These are phyloP conservation scores for Arthrobotrys sphaeroides DNA, from an alignment of 2,329 filamentous ascomycete genomes.

Conservation along the genomic window DNA sequence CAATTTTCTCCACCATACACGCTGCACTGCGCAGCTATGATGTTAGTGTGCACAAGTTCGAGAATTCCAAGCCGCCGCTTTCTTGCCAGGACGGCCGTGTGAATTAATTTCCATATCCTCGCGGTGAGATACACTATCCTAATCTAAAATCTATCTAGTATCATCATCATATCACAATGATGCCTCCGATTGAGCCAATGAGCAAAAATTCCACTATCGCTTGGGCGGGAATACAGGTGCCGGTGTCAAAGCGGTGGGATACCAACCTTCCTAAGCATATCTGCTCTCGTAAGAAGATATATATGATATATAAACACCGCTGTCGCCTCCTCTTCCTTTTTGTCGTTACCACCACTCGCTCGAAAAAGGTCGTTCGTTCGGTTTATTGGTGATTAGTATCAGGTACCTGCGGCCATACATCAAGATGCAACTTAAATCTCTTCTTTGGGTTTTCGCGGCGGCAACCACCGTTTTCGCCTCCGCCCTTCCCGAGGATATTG, in stretches of 20 bases:
- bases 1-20: conserved; percentile 2
- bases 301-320: conserved; percentile 43
- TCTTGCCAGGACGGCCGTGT: conserved; percentile 1
- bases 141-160: conserved; percentile 23
- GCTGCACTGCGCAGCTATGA: conserved; percentile 6
- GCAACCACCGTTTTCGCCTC: conserved; percentile 12
- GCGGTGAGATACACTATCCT: conserved; percentile 13
- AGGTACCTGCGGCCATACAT: neutral
- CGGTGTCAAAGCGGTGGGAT: conserved; percentile 20
- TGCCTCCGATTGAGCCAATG: neutral
- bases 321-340: conserved; percentile 10
- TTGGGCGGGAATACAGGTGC: neutral
- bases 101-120: conserved; percentile 35
- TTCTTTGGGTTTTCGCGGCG: conserved; percentile 22
- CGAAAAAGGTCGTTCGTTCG: conserved; percentile 7
- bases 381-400: neutral
- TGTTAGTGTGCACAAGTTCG: conserved; percentile 6
- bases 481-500: conserved; percentile 15
- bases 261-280: neutral
- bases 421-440: conserved; percentile 44
- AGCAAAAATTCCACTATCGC: neutral
- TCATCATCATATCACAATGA: conserved; percentile 24
- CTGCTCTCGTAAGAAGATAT: neutral
- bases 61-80: conserved; percentile 26
- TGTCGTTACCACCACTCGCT: conserved; percentile 3